Evolutionary conservation across 129 eudicot species (phyloP), one percentile per base, ranked within the genome.

Genomic region (Saussurea involucrata): DNA sequence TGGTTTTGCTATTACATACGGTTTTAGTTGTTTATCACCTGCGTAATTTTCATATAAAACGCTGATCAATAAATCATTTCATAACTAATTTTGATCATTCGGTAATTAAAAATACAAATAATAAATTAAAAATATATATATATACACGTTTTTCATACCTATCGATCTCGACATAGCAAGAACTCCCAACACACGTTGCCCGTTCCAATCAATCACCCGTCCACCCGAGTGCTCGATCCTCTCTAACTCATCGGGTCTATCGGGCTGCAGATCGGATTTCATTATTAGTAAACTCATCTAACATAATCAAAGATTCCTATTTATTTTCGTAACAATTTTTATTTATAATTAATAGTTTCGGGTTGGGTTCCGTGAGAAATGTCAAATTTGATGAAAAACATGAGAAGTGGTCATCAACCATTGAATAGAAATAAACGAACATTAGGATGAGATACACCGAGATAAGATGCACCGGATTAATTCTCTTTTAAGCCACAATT

Each of bases 111-210:
- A 67, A 24, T 4, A 20, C 1, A 0, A 44, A 4, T 15, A 11
- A 10, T 0, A 5, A 8, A 44, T 4, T 64, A 24, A 5, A 49
- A 9, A 2, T 9, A 40, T 9, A 40, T 3, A 49, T 1, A 2
- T 9, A 40, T 9, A 40, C 0, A 10, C 49, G 12, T 0, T 12
- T 27, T 25, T 2, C 49, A 40, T 80, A 89, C 97, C 97, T 78
- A 92, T 80, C 0, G 96, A 88, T 83, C 97, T 83, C 11, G 97
- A 92, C n/a, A 86, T 86, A 24, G 93, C 81, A 80, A 92, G 95
- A 20, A 89, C 80, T 72, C 97, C 97, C 29, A 72, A 44, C 0
- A 92, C 97, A 1, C 96, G 88, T 33, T 42, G 58, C 25, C 93
- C 93, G 5, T 90, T 83, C 93, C 91, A 90, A 8, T 92, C 74